Evolutionary conservation across 768 basidiomycete genomes (phyloP), one percentile per base, ranked within the genome.

Genomic region (Boletus patriciae): DNA sequence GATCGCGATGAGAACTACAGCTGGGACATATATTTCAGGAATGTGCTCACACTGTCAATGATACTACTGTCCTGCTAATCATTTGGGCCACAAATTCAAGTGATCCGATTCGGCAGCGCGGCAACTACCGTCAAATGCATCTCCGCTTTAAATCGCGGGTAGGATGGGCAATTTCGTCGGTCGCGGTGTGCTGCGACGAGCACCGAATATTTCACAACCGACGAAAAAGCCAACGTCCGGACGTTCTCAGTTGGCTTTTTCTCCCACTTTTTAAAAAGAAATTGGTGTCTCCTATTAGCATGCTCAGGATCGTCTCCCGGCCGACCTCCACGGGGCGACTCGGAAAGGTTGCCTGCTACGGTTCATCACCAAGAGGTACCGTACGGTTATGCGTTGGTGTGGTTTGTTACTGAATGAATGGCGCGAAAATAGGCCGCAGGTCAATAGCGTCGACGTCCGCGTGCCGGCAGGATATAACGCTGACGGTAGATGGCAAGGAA

Each of bases 401-500:
- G 23, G 18, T 44, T 48, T 52, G 3, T 48, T 46, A 29, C 56
- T 63, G 0, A 60, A 48, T 4, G 41, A 19, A 19, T 12, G 36
- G 58, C 27, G 44, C 33, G 41, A 43, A 57, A 62, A 11, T 49
- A 88, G 88, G 78, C 66, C 80, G 79, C 59, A 78, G 87, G 58
- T 77, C 79, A 34, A 80, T 92, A 69, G 76, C 86, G 12, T 87
- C 90, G 38, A 82, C 87, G 2, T 80, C 88, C 18, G 72, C 79
- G 55, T 79, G 83, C 55, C 81, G 80, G 65, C 88, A 88, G 44
- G 90, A 93, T 62, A 88, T 98, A 63, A 96, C 94, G 33, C 77
- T 98, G 31, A 96, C 94, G 2, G 88, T 98, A 41, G 95, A 99
- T 73, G 96, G 96, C 61, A 97, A 95, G 75, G 90, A 94, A 77